These are phyloP conservation scores for Podospora conica DNA, from an alignment of 495 filamentous ascomycete species.

Conservation along the genomic window DNA sequence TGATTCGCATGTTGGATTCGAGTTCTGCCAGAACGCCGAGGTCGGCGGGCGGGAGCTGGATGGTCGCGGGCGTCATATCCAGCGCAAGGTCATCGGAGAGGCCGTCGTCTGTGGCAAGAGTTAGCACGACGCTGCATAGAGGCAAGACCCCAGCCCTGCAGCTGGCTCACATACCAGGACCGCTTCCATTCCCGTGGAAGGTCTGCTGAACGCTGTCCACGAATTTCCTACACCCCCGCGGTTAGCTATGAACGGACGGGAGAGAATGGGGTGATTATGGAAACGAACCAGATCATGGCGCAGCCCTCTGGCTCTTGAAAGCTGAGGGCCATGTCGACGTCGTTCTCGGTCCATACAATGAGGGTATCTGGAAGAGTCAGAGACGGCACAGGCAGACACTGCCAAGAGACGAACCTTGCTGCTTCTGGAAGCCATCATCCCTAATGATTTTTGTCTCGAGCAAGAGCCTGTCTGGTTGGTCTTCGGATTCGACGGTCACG, in stretches of 20 bases:
- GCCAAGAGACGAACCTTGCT: constrained; percentile 67
- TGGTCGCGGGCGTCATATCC: constrained; percentile 54
- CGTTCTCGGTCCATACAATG: constrained; percentile 95
- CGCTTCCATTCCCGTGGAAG: constrained; percentile 35
- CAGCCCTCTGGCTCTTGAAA: constrained; percentile 98
- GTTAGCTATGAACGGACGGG: neutral
- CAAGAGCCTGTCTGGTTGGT: constrained; percentile 72
- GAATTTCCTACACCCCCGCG: constrained; percentile 65
- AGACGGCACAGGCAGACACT: neutral
- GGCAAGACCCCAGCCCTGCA: neutral
- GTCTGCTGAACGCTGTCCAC: constrained; percentile 75
- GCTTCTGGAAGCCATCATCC: constrained; percentile 96
- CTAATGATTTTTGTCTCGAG: constrained; percentile 86
- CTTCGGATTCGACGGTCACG: constrained; percentile 90
- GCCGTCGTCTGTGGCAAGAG: constrained; percentile 62
- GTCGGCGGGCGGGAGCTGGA: constrained; percentile 70
- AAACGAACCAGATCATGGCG: constrained; percentile 72
- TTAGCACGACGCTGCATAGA: constrained; percentile 6
- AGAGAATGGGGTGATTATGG: neutral
- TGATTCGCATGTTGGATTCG: constrained; percentile 69
- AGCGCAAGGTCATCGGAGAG: constrained; percentile 77
- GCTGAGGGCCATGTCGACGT: constrained; percentile 93
- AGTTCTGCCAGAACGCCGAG: constrained; percentile 77
- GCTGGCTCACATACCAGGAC: constrained; percentile 38
- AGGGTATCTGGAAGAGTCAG: constrained; percentile 67